Evolutionary conservation across 371 early-diverging fungal genomes (phyloP), one percentile per base, ranked within the genome.

Genomic region (Saksenaea oblongispora): DNA sequence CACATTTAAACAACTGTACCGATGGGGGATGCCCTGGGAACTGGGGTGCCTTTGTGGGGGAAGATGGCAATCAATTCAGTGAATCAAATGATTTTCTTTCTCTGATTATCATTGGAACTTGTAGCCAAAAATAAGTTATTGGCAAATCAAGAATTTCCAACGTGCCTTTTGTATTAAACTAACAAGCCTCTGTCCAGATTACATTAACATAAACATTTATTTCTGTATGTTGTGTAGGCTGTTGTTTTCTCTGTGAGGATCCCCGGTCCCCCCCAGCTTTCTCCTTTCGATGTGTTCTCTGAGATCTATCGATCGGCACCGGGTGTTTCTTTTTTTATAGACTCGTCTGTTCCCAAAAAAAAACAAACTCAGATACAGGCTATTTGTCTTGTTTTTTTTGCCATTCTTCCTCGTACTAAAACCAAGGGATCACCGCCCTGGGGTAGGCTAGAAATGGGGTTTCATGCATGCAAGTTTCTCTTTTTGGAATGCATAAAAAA

Each of bases 401-500:
- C 4, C 31, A 31, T 2, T 31, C 2, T 31, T 7, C 8, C 22
- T 22, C 2, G 4, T 47, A 3, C 47, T 22, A 47, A n/a, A 18
- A 47, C 15, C 24, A 10, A 47, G 47, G 22, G 47, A 47, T 22
- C 47, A 10, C 47, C 10, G 22, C 22, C 22, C 47, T 47, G 47
- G 47, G 47, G 47, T 22, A 47, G 24, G 47, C 4, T 7, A 47
- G 10, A 22, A 22, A 47, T 47, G 27, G 27, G 47, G 22, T 22
- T 42, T 47, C 22, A 47, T 47, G 47, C 47, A 47, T 47, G 47
- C 47, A 47, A 47, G 8, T 47, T 47, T 47, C 47, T 47, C 22
- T 47, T 47, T 47, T 47, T 47, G 47, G 47, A n/a, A 47, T 18
- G 47, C 47, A 47, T 47, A 22, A 47, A 47, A 47, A 4, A 2